Conservation (phyloP, 2,329 filamentous ascomycete genomes). For the Endoconidiophora laricicola region DNA sequence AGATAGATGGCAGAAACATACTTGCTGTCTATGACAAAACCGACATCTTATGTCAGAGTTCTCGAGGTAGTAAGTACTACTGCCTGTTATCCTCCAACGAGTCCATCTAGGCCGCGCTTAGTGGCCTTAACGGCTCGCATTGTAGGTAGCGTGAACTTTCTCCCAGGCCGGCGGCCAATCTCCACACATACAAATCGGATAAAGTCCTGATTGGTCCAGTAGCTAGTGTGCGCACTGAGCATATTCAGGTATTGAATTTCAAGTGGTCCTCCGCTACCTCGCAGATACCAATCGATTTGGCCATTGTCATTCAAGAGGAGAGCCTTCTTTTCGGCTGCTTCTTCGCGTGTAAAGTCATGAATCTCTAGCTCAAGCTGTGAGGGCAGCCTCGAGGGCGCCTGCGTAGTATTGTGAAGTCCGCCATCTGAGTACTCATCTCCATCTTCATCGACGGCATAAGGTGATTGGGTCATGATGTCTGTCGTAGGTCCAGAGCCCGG, state of each 20-base stretch:
- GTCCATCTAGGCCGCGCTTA: conserved; percentile 19
- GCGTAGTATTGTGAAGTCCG: neutral
- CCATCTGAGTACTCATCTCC: neutral
- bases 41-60: too few relatives aligned
- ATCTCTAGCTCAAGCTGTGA: conserved; percentile 80
- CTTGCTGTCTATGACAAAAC: too few relatives aligned
- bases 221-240: conserved; percentile 86
- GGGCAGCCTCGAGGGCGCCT: conserved; percentile 28
- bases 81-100: neutral
- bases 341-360: conserved; percentile 84
- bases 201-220: conserved; percentile 79
- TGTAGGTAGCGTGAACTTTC: conserved; percentile 36
- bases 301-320: conserved; percentile 87
- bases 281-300: conserved; percentile 81
- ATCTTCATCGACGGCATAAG: conserved; percentile 15
- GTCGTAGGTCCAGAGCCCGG: too few relatives aligned
- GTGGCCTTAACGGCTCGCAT: conserved; percentile 42
- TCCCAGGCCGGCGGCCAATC: conserved; percentile 59
- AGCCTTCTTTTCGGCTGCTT: conserved; percentile 79
- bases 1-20: too few relatives aligned
- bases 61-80: neutral
- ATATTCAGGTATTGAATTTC: conserved; percentile 97
- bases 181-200: conserved; percentile 82
- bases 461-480: too few relatives aligned
- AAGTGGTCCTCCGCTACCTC: conserved; percentile 67